These are phyloP conservation scores for Aechmea fasciata DNA, from an alignment of 176 grass and related monocot species.

Conservation along the genomic window DNA sequence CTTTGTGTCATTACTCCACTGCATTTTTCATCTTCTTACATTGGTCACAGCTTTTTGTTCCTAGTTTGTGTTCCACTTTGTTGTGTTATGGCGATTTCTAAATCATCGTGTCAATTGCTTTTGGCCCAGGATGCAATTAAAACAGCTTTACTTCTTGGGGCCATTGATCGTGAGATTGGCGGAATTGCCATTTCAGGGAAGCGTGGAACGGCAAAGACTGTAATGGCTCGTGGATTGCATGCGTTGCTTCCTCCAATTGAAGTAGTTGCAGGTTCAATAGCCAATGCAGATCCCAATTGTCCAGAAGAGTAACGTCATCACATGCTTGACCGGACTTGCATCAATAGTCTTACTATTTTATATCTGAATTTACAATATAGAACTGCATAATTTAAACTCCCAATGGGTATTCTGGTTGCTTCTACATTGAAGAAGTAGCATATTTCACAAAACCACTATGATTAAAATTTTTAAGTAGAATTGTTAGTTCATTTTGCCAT, in stretches of 20 bases:
- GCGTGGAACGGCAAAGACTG: constrained; percentile 85
- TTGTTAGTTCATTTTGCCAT: background rate
- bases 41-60: background rate
- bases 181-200: constrained; percentile 95
- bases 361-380: background rate
- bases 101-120: constrained; percentile 2
- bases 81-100: background rate
- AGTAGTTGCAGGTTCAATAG: constrained; percentile 70
- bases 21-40: background rate
- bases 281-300: constrained; percentile 59
- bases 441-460: background rate
- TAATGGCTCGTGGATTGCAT: constrained; percentile 95
- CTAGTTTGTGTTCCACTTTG: background rate
- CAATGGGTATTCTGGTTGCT: background rate
- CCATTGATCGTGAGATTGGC: constrained; percentile 79
- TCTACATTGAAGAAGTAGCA: background rate
- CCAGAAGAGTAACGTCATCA: constrained; percentile 59
- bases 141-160: constrained; percentile 77
- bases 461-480: background rate
- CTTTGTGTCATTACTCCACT: no score
- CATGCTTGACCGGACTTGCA: constrained; percentile 10
- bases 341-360: background rate
- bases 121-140: constrained; percentile 71
- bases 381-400: background rate
- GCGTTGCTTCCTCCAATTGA: constrained; percentile 96